Evolutionary conservation across 345 rosid species (phyloP).

Genomic region (Cardamine occulta): DNA sequence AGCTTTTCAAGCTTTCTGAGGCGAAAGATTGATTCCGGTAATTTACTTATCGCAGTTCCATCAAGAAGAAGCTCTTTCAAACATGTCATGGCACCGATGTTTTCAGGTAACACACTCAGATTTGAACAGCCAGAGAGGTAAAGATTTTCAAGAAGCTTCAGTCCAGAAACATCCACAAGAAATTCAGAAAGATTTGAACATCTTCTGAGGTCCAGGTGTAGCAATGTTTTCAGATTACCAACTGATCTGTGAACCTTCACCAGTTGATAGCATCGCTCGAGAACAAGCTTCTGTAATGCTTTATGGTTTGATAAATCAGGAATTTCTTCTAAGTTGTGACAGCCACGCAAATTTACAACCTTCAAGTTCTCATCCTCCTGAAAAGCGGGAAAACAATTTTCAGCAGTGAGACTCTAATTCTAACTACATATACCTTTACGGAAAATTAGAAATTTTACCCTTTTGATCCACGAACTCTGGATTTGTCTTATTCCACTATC

Average conservation of each 20-base stretch:
- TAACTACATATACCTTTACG: too few relatives aligned
- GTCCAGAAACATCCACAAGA: constrained; percentile 41
- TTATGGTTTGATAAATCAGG: constrained; percentile 42
- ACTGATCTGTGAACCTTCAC: constrained; percentile 41
- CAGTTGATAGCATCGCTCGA: constrained; percentile 35
- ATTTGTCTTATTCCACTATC: constrained; percentile 53
- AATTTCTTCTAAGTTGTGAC: constrained; percentile 38
- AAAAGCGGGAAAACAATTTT: background rate
- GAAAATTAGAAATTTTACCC: constrained; percentile 38
- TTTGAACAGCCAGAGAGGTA: constrained; percentile 44
- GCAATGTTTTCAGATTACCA: constrained; percentile 30
- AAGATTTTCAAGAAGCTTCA: constrained; percentile 38
- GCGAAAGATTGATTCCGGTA: constrained; percentile 18
- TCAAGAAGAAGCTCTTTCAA: constrained; percentile 43
- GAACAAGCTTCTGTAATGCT: constrained; percentile 36
- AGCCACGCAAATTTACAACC: constrained; percentile 40
- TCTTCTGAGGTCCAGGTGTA: constrained; percentile 29
- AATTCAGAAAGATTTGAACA: constrained; percentile 39
- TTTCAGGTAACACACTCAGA: constrained; percentile 38
- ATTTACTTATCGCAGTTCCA: constrained; percentile 27
- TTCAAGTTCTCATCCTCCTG: constrained; percentile 36
- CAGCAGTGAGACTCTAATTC: background rate
- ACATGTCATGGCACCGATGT: constrained; percentile 30
- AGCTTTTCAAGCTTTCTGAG: constrained; percentile 35
- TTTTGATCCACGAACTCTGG: constrained; percentile 33